Conservation (phyloP, 768 basidiomycete genomes). For the Pleurotus eryngii region DNA sequence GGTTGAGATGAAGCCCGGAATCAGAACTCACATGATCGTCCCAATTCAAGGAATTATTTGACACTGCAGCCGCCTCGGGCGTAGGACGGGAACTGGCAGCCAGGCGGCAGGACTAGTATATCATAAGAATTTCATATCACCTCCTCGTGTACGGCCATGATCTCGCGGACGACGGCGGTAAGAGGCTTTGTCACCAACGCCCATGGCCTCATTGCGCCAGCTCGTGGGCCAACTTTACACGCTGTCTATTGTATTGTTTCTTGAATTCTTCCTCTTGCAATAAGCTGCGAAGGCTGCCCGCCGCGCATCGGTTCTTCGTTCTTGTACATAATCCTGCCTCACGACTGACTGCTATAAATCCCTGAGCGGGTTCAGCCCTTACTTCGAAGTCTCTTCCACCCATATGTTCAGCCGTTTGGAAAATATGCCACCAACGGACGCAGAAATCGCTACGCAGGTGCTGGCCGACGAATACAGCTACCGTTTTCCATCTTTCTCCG, state of each 20-base stretch:
- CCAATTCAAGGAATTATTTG: no score
- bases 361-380: conserved; percentile 3
- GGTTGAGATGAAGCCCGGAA: not conserved
- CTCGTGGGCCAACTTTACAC: conserved; percentile 1
- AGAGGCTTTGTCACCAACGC: not conserved
- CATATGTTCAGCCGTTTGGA: conserved; percentile 65
- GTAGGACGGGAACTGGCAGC: no score
- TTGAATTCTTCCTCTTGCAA: not conserved
- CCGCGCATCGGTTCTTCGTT: not conserved
- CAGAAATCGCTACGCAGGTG: conserved; percentile 69
- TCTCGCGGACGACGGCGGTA: not conserved
- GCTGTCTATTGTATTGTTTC: conserved; percentile 6
- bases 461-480: conserved; percentile 67
- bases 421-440: conserved; percentile 61
- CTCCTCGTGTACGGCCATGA: not conserved
- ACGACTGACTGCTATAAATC: not conserved
- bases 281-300: not conserved
- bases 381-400: conserved; percentile 1
- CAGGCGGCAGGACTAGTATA: no score
- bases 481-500: conserved; percentile 72
- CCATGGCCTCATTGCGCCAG: conserved; percentile 1
- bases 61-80: no score
- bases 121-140: not conserved
- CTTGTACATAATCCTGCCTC: conserved; percentile 7
- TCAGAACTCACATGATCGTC: conserved; percentile 7